Conservation (phyloP, 1,284 basidiomycete genomes). For the Apiotrichum brassicae region DNA sequence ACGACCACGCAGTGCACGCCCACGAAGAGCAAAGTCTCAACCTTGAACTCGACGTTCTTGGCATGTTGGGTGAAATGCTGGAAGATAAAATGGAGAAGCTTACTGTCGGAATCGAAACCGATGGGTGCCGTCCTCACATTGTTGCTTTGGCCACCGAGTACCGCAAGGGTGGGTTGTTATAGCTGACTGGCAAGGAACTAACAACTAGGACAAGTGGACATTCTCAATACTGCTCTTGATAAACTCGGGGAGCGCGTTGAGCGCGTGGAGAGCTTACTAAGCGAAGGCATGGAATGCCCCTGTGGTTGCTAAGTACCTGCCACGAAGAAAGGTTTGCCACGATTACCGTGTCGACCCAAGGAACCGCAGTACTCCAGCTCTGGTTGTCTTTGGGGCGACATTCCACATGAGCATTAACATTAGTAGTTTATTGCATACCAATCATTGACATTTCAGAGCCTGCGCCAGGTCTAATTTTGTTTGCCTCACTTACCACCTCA, state of each 20-base stretch:
- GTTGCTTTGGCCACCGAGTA: slow-evolving; percentile 30
- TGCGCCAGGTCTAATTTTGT: no score
- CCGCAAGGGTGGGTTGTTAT: slow-evolving; percentile 24
- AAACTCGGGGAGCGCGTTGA: slow-evolving; percentile 29
- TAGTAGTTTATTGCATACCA: no score
- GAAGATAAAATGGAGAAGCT: slow-evolving; percentile 55
- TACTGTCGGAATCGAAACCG: slow-evolving; percentile 36
- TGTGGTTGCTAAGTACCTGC: slow-evolving; percentile 29
- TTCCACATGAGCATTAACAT: no score
- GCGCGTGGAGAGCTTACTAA: slow-evolving; percentile 28
- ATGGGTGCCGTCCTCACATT: slow-evolving; percentile 27
- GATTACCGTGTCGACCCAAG: no score
- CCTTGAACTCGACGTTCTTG: slow-evolving; percentile 52
- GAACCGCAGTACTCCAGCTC: no score
- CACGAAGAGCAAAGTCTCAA: slow-evolving; percentile 58
- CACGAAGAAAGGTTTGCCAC: no score
- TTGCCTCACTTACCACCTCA: no score
- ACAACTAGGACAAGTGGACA: slow-evolving; percentile 28
- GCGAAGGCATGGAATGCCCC: slow-evolving; percentile 33
- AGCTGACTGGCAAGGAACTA: background rate
- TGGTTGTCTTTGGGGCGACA: no score
- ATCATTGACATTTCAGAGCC: no score
- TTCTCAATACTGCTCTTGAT: slow-evolving; percentile 26
- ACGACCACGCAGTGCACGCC: slow-evolving; percentile 36
- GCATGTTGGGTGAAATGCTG: slow-evolving; percentile 60